These are phyloP conservation scores for Ustanciosporium gigantosporum DNA, from an alignment of 1,284 basidiomycete species.

Conservation along the genomic window DNA sequence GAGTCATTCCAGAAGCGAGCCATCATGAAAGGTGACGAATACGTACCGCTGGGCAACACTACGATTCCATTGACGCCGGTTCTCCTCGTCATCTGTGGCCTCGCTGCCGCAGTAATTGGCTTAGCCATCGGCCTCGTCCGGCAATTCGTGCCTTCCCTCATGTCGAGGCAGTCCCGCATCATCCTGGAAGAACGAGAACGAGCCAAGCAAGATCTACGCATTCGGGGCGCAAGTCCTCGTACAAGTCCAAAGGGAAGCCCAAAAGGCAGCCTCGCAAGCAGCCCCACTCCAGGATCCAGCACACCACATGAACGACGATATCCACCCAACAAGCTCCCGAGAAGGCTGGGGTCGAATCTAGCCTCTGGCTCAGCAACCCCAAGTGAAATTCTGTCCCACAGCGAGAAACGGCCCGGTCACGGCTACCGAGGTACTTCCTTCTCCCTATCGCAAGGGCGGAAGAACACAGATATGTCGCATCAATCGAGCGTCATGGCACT, in stretches of 20 bases:
- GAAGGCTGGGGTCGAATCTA: slow-evolving; percentile 21
- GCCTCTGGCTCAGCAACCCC: slow-evolving; percentile 10
- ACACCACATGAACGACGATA: slow-evolving; percentile 10
- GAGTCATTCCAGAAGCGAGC: slow-evolving; percentile 22
- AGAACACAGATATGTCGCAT: slow-evolving; percentile 19
- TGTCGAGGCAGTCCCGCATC: slow-evolving; percentile 29
- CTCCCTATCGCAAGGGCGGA: slow-evolving; percentile 20
- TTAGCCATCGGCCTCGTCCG: slow-evolving; percentile 17
- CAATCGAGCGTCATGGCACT: slow-evolving; percentile 16
- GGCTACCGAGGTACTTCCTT: slow-evolving; percentile 36
- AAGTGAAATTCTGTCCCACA: slow-evolving; percentile 3
- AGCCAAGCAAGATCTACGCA: slow-evolving; percentile 25
- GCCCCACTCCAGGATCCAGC: slow-evolving; percentile 18
- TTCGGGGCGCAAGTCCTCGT: slow-evolving; percentile 28
- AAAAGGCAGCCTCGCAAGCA: slow-evolving; percentile 11
- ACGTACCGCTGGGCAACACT: slow-evolving; percentile 27
- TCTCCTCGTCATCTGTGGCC: slow-evolving; percentile 22
- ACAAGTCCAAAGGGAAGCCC: slow-evolving; percentile 21
- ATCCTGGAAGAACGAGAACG: slow-evolving; percentile 31
- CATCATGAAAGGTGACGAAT: slow-evolving; percentile 43
- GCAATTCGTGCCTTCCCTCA: slow-evolving; percentile 15
- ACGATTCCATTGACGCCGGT: slow-evolving; percentile 27
- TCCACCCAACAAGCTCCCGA: slow-evolving; percentile 23
- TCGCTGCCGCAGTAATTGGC: slow-evolving; percentile 13
- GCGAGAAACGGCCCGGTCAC: slow-evolving; percentile 12